phyloP scores from a whole-genome alignment of 192 early-diverging fungal species.

The Kappamyces sp. region DNA sequence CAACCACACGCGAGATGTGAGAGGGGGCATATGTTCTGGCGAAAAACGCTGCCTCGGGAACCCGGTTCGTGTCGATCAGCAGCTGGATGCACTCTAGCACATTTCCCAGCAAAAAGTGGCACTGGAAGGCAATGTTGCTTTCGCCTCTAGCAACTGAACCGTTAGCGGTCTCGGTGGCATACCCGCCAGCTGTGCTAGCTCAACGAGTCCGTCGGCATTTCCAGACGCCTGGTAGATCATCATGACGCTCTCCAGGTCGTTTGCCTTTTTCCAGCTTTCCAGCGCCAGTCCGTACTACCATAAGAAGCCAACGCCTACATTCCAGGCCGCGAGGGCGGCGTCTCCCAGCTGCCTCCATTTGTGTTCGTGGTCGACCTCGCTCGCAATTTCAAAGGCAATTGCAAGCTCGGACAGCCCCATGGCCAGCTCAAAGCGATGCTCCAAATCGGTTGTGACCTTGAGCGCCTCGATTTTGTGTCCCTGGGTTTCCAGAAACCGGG shows the following conservation, averaged over 20 bases:
- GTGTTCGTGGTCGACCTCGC: conserved; percentile 71
- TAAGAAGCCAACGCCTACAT: conserved; percentile 28
- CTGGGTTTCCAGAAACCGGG: conserved; percentile 92
- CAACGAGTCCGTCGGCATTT: conserved; percentile 66
- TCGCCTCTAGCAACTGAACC: conserved; percentile 58
- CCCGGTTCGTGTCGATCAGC: conserved; percentile 78
- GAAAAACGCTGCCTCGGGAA: conserved; percentile 92
- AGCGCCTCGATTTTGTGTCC: conserved; percentile 83
- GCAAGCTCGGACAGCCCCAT: conserved; percentile 79
- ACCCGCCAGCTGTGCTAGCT: conserved; percentile 67
- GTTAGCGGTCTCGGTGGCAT: conserved; percentile 14
- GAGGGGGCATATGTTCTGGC: conserved; percentile 82
- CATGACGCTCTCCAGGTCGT: conserved; percentile 85
- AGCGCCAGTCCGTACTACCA: conserved; percentile 75
- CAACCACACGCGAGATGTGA: conserved; percentile 42
- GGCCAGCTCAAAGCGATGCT: conserved; percentile 94
- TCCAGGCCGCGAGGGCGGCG: conserved; percentile 81
- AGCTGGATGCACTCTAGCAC: conserved; percentile 79
- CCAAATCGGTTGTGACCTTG: conserved; percentile 88
- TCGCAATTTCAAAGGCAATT: conserved; percentile 80
- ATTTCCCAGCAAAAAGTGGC: conserved; percentile 67
- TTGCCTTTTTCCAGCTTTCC: conserved; percentile 79
- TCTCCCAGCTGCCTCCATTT: conserved; percentile 95
- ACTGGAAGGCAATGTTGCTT: conserved; percentile 89
- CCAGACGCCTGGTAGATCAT: conserved; percentile 87